These are phyloP conservation scores for Fraxinus ornus DNA, from an alignment of 305 asterid species.

Conservation along the genomic window DNA sequence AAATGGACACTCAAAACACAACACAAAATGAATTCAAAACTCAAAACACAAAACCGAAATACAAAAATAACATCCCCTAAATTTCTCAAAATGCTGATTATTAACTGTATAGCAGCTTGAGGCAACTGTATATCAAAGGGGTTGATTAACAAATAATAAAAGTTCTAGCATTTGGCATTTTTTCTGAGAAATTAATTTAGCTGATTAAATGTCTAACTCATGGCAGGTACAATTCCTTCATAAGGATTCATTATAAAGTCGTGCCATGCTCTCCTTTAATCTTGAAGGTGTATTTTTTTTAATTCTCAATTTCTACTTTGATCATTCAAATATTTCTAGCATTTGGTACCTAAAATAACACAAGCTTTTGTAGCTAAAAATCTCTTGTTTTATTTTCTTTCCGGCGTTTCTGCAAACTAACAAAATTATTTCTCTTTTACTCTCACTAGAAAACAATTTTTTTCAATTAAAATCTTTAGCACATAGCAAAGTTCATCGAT, in stretches of 20 bases:
- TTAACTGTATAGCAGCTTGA: too few species aligned
- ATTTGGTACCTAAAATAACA: not conserved
- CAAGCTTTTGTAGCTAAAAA: not conserved
- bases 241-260: conserved; percentile 20
- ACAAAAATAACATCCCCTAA: too few species aligned
- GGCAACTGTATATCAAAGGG: too few species aligned
- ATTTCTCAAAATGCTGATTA: too few species aligned
- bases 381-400: not conserved
- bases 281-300: not conserved
- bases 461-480: not conserved
- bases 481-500: not conserved
- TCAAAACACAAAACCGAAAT: too few species aligned
- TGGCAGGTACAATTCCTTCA: conserved; percentile 14
- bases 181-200: not conserved
- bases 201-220: not conserved
- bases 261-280: not conserved
- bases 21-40: too few species aligned
- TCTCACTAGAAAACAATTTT: not conserved
- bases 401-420: not conserved
- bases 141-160: too few species aligned
- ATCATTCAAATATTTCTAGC: not conserved
- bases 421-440: not conserved
- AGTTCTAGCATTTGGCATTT: not conserved
- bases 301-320: not conserved
- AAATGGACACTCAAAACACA: too few species aligned